phyloP scores from a whole-genome alignment of 371 early-diverging fungal genomes.

The Paraphysoderma sedebokerense region DNA sequence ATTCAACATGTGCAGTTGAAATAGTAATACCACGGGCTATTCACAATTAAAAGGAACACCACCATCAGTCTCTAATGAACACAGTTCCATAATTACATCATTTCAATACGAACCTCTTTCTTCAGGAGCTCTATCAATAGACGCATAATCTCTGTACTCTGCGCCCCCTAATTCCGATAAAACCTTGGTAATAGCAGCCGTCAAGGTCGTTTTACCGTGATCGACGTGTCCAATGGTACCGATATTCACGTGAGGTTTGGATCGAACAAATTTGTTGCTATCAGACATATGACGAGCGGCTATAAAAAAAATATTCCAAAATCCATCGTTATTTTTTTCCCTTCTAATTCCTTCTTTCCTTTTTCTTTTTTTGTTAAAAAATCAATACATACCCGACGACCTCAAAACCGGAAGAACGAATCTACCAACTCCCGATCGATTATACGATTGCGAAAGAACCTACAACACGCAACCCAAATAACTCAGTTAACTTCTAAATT shows the following conservation, averaged over 20 bases:
- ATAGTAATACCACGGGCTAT: constrained; percentile 97
- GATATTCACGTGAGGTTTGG: constrained; percentile 97
- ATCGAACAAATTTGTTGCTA: constrained; percentile 7
- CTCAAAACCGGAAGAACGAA: no score
- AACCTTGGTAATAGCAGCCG: constrained; percentile 97
- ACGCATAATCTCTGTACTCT: constrained; percentile 82
- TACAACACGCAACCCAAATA: no score
- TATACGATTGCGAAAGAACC: no score
- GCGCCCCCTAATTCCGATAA: constrained; percentile 58
- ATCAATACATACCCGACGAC: no score
- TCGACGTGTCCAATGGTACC: constrained; percentile 99
- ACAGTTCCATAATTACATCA: no score
- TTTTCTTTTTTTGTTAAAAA: background rate
- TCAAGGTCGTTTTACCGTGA: constrained; percentile 99
- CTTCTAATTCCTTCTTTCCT: background rate
- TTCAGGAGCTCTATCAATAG: constrained; percentile 96
- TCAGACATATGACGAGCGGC: no score
- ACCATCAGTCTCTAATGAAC: no score
- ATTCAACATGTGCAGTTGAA: constrained; percentile 90
- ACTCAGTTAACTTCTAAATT: no score
- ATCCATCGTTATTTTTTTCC: background rate
- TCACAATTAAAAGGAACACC: no score
- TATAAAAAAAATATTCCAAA: background rate
- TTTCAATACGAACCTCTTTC: no score
- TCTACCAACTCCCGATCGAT: no score